These are phyloP conservation scores for Trichoderma sp. DNA, from an alignment of 2,329 filamentous ascomycete species.

Conservation along the genomic window DNA sequence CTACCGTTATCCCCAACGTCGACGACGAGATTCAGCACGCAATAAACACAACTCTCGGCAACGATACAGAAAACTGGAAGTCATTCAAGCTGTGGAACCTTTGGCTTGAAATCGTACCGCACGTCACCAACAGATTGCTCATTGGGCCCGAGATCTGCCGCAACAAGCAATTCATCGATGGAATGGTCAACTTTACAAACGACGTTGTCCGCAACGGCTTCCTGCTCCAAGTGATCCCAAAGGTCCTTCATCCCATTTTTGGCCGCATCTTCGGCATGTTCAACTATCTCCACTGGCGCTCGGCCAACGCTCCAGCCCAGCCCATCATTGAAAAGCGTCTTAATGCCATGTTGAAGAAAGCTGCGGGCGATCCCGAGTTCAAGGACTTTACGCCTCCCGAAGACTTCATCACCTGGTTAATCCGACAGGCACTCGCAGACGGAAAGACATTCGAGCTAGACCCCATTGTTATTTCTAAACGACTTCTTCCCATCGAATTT, in stretches of 20 bases:
- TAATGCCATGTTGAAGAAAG: conserved; percentile 42
- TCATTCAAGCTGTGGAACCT: conserved; percentile 44
- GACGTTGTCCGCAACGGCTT: conserved; percentile 46
- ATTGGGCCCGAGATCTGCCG: conserved; percentile 39
- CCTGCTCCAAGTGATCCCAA: conserved; percentile 46
- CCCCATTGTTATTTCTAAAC: conserved; percentile 47
- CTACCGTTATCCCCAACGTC: conserved; percentile 39
- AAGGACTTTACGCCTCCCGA: conserved; percentile 46
- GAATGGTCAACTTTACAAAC: conserved; percentile 49
- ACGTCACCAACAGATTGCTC: conserved; percentile 43
- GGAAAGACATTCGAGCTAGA: conserved; percentile 42
- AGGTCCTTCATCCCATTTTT: conserved; percentile 48
- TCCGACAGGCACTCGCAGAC: conserved; percentile 49
- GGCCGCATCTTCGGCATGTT: conserved; percentile 44
- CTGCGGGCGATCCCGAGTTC: conserved; percentile 38
- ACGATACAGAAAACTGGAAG: conserved; percentile 36
- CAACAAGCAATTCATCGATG: conserved; percentile 45
- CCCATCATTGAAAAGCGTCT: conserved; percentile 52
- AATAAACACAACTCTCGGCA: conserved; percentile 35
- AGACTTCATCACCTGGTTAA: conserved; percentile 57
- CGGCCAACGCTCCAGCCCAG: conserved; percentile 39
- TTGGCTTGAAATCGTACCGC: conserved; percentile 42
- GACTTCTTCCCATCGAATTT: conserved; percentile 55
- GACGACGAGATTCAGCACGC: conserved; percentile 40
- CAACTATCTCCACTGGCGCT: conserved; percentile 47